These are phyloP conservation scores for Lactifluus pinguis DNA, from an alignment of 768 basidiomycete species.

Conservation along the genomic window DNA sequence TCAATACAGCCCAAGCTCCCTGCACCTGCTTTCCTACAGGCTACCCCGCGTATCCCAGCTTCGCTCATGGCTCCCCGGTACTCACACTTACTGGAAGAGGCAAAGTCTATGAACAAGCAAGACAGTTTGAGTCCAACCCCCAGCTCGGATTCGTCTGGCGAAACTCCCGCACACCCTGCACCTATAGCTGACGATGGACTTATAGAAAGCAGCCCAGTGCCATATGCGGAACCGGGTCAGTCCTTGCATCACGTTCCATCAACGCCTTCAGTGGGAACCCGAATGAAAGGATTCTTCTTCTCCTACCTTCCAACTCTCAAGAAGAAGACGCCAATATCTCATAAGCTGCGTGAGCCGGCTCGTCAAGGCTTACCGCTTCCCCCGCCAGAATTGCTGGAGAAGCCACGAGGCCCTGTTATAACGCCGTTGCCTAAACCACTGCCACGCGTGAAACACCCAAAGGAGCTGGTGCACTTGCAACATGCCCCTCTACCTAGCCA, in stretches of 20 bases:
- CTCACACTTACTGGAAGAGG: constrained; percentile 50
- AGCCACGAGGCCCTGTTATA: constrained; percentile 43
- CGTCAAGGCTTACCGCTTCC: constrained; percentile 45
- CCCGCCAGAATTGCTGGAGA: constrained; percentile 42
- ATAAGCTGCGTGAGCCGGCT: constrained; percentile 19
- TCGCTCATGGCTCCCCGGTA: constrained; percentile 46
- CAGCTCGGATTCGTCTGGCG: not conserved
- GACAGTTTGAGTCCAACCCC: not conserved
- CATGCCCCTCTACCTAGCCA: constrained; percentile 38
- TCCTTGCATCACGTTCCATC: constrained; percentile 4
- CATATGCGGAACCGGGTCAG: not conserved
- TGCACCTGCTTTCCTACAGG: constrained; percentile 30
- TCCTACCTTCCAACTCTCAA: constrained; percentile 51
- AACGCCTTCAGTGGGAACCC: constrained; percentile 36
- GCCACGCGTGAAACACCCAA: constrained; percentile 43
- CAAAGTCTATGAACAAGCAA: constrained; percentile 29
- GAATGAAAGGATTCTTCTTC: constrained; percentile 48
- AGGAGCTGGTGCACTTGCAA: constrained; percentile 55
- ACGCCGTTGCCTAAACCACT: constrained; percentile 49
- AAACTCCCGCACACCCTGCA: not conserved
- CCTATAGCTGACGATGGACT: not conserved
- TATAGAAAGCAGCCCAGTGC: not conserved
- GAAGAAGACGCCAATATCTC: constrained; percentile 26
- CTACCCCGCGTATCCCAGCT: constrained; percentile 28
- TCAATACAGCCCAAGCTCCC: constrained; percentile 17